Evolutionary conservation across 2,329 filamentous ascomycete species (phyloP), one percentile per base, ranked within the genome.

Genomic region (Botryotinia convoluta): DNA sequence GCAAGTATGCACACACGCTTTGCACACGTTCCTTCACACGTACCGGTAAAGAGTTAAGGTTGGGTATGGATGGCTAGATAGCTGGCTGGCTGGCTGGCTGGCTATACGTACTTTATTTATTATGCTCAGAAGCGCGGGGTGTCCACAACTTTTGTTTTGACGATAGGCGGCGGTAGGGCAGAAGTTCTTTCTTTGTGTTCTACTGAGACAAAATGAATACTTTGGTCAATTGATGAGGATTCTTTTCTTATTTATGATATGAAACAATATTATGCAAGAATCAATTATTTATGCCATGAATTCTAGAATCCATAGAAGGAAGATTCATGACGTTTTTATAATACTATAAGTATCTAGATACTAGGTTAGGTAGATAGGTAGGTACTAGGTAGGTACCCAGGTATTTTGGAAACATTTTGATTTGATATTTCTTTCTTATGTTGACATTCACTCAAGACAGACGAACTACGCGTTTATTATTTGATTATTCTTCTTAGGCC

Each of bases 81-180:
- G 60, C 12, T 60, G 32, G 57, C 20, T 44, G 14, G 54, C 18
- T 26, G 20, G 45, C 6, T 45, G 18, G 68, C 35, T 70, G 39
- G 20, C 20, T 26, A 32, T 32, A 29, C 54, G 26, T 44, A 32
- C 42, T 60, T 62, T 71, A 37, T 45, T 72, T 72, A 68, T 72
- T 72, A 68, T 72, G 70, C 61, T 72, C 48, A 44, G 70, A 65
- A 72, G 44, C 51, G 70, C 45, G 70, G 70, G 69, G 69, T 71
- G 69, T 45, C 69, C 69, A 71, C 57, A 63, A 63, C 20, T 70
- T 70, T 61, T 37, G 51, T 48, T 62, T 71, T 35, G 39, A 44
- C 32, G 59, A 48, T 45, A 39, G 68, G 54, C 29, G 68, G 54
- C 29, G 69, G 35, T 59, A 60, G 48, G 37, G 67, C 67, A 48